Conservation (phyloP, 768 basidiomycete genomes). For the Leccinum disarticulatum region DNA sequence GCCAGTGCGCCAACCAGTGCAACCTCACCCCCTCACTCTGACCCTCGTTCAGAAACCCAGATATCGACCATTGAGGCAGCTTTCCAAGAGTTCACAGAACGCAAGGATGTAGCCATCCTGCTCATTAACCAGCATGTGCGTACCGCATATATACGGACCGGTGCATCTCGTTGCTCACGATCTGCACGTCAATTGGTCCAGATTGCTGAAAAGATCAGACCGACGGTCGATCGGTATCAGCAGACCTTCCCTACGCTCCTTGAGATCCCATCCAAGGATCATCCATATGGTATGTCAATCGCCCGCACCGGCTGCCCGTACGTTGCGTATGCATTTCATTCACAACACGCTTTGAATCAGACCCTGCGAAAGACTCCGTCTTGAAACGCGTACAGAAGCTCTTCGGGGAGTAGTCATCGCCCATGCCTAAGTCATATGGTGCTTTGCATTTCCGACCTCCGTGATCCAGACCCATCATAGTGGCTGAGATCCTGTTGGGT, state of each 20-base stretch:
- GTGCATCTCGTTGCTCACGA: slow-evolving; percentile 6
- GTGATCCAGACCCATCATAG: slow-evolving; percentile 8
- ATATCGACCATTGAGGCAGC: slow-evolving; percentile 85
- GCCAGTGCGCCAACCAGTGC: slow-evolving; percentile 59
- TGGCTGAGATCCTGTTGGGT: slow-evolving; percentile 24
- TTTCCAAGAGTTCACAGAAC: slow-evolving; percentile 93
- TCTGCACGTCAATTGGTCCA: slow-evolving; percentile 34
- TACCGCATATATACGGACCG: slow-evolving; percentile 10
- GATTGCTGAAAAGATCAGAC: slow-evolving; percentile 97
- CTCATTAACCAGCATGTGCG: slow-evolving; percentile 98
- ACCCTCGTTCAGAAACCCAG: slow-evolving; percentile 70
- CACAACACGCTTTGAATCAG: slow-evolving; percentile 33
- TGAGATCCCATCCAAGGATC: slow-evolving; percentile 98
- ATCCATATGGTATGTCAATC: slow-evolving; percentile 83
- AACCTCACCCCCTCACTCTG: slow-evolving; percentile 4
- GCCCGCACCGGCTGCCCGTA: slow-evolving; percentile 1
- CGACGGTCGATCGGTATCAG: slow-evolving; percentile 91
- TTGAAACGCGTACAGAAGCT: slow-evolving; percentile 96
- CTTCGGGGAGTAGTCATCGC: slow-evolving; percentile 72
- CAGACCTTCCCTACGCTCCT: slow-evolving; percentile 95
- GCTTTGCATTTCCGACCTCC: slow-evolving; percentile 7
- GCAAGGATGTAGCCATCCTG: slow-evolving; percentile 93
- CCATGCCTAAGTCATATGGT: slow-evolving; percentile 4
- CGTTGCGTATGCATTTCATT: slow-evolving; percentile 11
- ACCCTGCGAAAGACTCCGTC: slow-evolving; percentile 94